Evolutionary conservation across 306 rosid genomes (phyloP).

Genomic region (Vicia faba): DNA sequence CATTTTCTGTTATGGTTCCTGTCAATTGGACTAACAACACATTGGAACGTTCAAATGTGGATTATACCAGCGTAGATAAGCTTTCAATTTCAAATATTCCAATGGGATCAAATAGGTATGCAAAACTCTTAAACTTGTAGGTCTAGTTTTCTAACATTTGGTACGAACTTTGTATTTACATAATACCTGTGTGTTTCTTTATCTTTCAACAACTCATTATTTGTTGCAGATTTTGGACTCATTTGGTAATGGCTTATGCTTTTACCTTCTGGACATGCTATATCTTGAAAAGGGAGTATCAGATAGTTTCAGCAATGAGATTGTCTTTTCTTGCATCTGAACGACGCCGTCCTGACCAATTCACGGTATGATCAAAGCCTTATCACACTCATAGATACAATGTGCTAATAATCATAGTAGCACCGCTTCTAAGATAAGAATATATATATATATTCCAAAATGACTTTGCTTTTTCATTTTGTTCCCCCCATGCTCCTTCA

Average conservation of each 20-base stretch:
- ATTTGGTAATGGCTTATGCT: constrained; percentile 90
- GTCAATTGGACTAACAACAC: constrained; percentile 93
- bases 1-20: constrained; percentile 82
- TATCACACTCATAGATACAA: not conserved
- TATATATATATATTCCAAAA: not conserved
- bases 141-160: not conserved
- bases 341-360: constrained; percentile 86
- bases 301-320: constrained; percentile 81
- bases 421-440: constrained; percentile 3
- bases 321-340: constrained; percentile 85
- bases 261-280: constrained; percentile 95
- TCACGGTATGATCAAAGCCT: constrained; percentile 65
- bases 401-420: constrained; percentile 23
- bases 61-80: constrained; percentile 75
- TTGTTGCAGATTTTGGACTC: constrained; percentile 94
- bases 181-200: not conserved
- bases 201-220: constrained; percentile 32
- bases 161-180: constrained; percentile 23
- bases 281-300: constrained; percentile 80
- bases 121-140: constrained; percentile 19
- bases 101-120: constrained; percentile 79
- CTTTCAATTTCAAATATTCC: constrained; percentile 94
- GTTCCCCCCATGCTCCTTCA: constrained; percentile 14
- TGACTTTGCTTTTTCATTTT: constrained; percentile 3
- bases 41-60: constrained; percentile 64